These are phyloP conservation scores for Phaeomoniella chlamydospora DNA, from an alignment of 2,329 filamentous ascomycete genomes.

Conservation along the genomic window DNA sequence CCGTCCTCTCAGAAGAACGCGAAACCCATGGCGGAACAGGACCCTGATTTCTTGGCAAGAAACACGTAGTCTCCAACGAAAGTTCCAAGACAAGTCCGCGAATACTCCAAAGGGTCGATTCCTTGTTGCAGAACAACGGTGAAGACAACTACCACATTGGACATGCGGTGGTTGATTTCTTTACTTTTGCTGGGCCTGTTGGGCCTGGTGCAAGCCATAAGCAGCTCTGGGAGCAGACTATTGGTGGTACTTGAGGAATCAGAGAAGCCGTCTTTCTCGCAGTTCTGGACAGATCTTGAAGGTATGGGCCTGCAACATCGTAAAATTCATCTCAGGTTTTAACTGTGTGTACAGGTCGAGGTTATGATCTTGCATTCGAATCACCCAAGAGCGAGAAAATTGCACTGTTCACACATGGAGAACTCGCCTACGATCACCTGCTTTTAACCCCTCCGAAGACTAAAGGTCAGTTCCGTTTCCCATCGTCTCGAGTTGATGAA, in stretches of 20 bases:
- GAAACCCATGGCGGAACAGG: not conserved
- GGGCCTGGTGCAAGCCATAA: slow-evolving; percentile 58
- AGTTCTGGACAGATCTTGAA: slow-evolving; percentile 45
- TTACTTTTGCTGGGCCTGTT: slow-evolving; percentile 53
- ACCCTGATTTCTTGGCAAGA: not conserved
- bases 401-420: slow-evolving; percentile 70
- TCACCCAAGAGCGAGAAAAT: slow-evolving; percentile 69
- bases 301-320: slow-evolving; percentile 22
- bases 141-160: slow-evolving; percentile 17
- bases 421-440: slow-evolving; percentile 81
- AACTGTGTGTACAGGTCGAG: slow-evolving; percentile 47
- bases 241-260: slow-evolving; percentile 77
- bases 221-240: slow-evolving; percentile 64
- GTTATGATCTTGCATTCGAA: slow-evolving; percentile 67
- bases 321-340: slow-evolving; percentile 1
- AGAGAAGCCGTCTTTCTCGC: slow-evolving; percentile 71
- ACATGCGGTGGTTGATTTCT: slow-evolving; percentile 63
- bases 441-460: slow-evolving; percentile 77
- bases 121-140: slow-evolving; percentile 3
- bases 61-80: slow-evolving; percentile 1
- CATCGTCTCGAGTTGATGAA: not conserved
- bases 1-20: too few relatives aligned
- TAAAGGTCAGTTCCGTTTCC: slow-evolving; percentile 49
- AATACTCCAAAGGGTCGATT: slow-evolving; percentile 1
- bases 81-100: not conserved